Percentiles rank a stretch among this genome's conserved stretches.
Conservation (phyloP, 805 yeast species). For the Spencermartinsiella europaea region DNA sequence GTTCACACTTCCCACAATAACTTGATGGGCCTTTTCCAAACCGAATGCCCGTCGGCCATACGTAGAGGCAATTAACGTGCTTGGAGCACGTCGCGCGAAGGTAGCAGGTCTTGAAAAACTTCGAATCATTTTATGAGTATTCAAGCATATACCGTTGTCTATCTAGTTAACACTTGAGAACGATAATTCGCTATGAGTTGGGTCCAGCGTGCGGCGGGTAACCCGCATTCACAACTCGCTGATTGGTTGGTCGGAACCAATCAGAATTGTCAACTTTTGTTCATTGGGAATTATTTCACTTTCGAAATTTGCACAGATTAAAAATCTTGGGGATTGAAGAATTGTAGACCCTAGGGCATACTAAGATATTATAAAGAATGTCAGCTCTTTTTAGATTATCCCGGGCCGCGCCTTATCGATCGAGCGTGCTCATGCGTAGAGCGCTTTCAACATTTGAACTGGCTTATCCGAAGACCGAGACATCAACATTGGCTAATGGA, state of each 20-base stretch:
- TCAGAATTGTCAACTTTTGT: not conserved
- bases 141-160: not conserved
- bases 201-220: not conserved
- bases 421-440: not conserved
- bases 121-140: not conserved
- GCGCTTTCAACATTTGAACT: constrained; percentile 11
- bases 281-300: not conserved
- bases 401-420: not conserved
- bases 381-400: constrained; percentile 5
- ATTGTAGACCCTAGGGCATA: not conserved
- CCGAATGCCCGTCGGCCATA: not conserved
- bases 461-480: constrained; percentile 45
- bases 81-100: not conserved
- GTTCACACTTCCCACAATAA: constrained; percentile 84
- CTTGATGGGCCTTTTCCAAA: not conserved
- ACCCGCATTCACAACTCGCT: not conserved
- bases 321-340: not conserved
- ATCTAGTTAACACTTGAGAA: no score
- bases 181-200: no score
- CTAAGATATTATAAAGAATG: not conserved
- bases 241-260: not conserved
- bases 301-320: not conserved
- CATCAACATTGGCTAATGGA: constrained; percentile 82
- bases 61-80: not conserved
- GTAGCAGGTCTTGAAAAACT: not conserved